Conservation (phyloP, 495 filamentous ascomycete genomes). For the Penicillium steckii region DNA sequence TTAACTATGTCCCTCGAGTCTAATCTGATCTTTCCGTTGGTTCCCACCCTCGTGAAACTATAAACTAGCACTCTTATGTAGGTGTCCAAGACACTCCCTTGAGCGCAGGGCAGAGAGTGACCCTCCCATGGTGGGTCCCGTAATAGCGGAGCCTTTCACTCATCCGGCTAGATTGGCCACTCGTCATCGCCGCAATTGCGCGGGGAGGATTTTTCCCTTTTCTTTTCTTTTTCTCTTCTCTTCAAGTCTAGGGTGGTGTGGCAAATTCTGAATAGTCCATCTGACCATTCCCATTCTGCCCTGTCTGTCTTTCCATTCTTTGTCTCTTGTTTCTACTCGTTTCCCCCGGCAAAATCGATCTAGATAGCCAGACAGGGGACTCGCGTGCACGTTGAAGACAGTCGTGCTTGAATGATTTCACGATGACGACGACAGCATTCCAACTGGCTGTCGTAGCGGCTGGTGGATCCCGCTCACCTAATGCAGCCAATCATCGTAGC, state of each 20-base stretch:
- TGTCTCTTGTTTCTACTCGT: background rate
- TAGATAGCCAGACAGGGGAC: background rate
- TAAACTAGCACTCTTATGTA: no score
- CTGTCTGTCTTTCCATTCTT: background rate
- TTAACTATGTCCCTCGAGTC: no score
- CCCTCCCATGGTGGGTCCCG: constrained; percentile 12
- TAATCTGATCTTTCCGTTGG: background rate
- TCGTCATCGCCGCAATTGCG: background rate
- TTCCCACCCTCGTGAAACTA: background rate
- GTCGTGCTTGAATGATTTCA: constrained; percentile 17
- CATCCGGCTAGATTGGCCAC: constrained; percentile 5
- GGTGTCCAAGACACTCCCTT: background rate
- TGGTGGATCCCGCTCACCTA: background rate
- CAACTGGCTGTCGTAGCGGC: background rate
- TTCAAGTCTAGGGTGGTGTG: no score
- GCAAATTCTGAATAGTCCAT: no score
- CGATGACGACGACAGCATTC: constrained; percentile 24
- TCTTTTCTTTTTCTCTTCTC: no score
- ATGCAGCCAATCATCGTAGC: background rate
- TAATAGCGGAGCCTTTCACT: constrained; percentile 5
- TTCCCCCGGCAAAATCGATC: background rate
- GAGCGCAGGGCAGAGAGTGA: background rate
- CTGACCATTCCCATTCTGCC: background rate
- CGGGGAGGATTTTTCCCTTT: background rate
- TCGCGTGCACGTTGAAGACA: background rate